phyloP scores from a whole-genome alignment of 306 rosid genomes.

The Clitoria ternatea region DNA sequence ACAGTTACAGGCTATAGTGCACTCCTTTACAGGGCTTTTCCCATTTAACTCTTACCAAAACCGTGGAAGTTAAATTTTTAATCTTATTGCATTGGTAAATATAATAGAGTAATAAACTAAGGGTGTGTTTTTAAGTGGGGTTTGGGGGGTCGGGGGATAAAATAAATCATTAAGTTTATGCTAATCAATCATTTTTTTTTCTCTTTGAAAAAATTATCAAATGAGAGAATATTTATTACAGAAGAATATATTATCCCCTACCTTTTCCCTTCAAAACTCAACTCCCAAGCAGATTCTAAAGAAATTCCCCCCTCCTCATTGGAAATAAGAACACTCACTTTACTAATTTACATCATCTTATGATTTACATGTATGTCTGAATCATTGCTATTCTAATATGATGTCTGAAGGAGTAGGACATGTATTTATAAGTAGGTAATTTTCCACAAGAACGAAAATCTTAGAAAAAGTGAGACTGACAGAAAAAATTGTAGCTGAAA shows the following conservation, averaged over 20 bases:
- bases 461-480: neutral
- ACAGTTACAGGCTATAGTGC: neutral
- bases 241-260: too few species aligned
- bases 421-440: neutral
- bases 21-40: neutral
- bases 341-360: neutral
- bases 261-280: too few species aligned
- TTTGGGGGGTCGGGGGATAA: too few species aligned
- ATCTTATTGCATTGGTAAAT: neutral
- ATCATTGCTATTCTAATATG: neutral
- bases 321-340: too few species aligned
- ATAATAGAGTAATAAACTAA: too few species aligned
- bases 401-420: neutral
- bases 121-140: too few species aligned
- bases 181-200: too few species aligned
- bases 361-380: neutral
- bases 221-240: too few species aligned
- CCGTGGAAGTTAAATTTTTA: neutral
- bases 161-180: too few species aligned
- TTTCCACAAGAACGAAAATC: neutral
- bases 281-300: too few species aligned
- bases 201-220: too few species aligned
- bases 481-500: neutral
- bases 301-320: too few species aligned
- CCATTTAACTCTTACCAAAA: neutral